Base-by-base conservation (phyloP, 352 stramenopile species). In the Phytophthora syringae region DNA sequence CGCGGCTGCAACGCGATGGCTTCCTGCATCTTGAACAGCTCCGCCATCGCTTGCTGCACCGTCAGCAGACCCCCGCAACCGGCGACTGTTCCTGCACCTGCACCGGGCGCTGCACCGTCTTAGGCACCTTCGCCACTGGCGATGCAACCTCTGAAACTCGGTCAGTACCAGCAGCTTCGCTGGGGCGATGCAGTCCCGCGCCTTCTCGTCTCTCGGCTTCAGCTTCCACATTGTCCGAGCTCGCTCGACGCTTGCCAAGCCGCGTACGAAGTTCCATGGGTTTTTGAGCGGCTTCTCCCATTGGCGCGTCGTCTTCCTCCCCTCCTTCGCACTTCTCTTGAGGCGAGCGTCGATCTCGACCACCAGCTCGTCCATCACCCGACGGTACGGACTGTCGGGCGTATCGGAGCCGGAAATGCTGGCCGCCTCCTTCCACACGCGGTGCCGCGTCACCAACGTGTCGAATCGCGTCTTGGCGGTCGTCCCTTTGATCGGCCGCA, bases 401-500 rank as follows among this genome's bases (percentile, higher is more conserved):
- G 67, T 58, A 13, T 60, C 45, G 5, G 40, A 27, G 6, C 20
- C 42, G 11, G 60, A 42, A 0, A 22, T 18, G 34, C 12, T 34
- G 0, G 21, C 40, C 21, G 21, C 42, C 24, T 64, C 48, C 42
- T 60, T 45, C 65, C 51, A 73, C 13, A 58, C n/a, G 18, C 65
- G 58, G 52, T 73, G 65, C 18, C 54, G 39, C 12, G n/a, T 3
- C 30, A 73, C 27, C 2, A 73, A 22, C 12, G 59, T 73, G 32
- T 73, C 65, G 22, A 73, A 69, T 16, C 59, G 52, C 40, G 65
- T 39, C 27, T 73, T 73, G 12, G 65, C 65, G 2, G 65, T 73
- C 24, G 65, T 69, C 39, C 65, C 65, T 21, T 68, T 68, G 15
- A 73, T 65, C 10, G 65, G 58, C 4, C 65, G 58, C 65, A 73